Percentiles rank a stretch among this genome's conserved stretches.
Conservation (phyloP, 768 basidiomycete species). For the Kwoniella sp. region DNA sequence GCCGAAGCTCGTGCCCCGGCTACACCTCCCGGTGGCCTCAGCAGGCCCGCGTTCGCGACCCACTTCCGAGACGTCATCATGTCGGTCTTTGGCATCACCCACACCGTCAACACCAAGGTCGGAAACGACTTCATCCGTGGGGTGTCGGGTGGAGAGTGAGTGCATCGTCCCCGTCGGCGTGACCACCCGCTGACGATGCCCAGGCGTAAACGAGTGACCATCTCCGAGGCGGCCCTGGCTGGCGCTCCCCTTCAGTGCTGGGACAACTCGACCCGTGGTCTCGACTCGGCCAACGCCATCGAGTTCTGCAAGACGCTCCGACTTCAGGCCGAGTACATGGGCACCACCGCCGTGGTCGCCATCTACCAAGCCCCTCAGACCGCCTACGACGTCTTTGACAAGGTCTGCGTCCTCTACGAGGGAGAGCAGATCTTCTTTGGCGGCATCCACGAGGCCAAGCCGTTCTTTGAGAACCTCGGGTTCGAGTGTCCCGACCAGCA, state of each 20-base stretch:
- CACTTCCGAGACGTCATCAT: constrained; percentile 57
- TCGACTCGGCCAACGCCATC: constrained; percentile 53
- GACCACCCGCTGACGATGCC: not conserved
- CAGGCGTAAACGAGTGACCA: constrained; percentile 68
- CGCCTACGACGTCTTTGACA: constrained; percentile 55
- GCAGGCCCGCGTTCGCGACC: constrained; percentile 50
- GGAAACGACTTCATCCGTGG: constrained; percentile 68
- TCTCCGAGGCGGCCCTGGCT: constrained; percentile 71
- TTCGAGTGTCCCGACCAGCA: constrained; percentile 55
- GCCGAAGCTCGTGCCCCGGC: constrained; percentile 46
- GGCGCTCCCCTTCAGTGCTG: constrained; percentile 64
- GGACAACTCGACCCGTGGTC: constrained; percentile 59
- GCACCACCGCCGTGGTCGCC: constrained; percentile 53
- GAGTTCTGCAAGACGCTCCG: constrained; percentile 55
- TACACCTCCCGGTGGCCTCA: constrained; percentile 48
- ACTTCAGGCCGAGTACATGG: constrained; percentile 52
- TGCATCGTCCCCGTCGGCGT: constrained; percentile 1
- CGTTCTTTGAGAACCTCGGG: constrained; percentile 55
- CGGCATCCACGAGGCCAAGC: constrained; percentile 50
- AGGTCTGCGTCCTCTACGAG: constrained; percentile 55
- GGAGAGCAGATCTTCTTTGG: constrained; percentile 58
- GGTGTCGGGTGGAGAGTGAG: constrained; percentile 54
- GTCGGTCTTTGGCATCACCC: constrained; percentile 70
- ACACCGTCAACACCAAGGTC: constrained; percentile 66
- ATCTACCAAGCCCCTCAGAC: constrained; percentile 54